Evolutionary conservation across 2,329 filamentous ascomycete genomes (phyloP).

Genomic region (Tolypocladium amazonense): DNA sequence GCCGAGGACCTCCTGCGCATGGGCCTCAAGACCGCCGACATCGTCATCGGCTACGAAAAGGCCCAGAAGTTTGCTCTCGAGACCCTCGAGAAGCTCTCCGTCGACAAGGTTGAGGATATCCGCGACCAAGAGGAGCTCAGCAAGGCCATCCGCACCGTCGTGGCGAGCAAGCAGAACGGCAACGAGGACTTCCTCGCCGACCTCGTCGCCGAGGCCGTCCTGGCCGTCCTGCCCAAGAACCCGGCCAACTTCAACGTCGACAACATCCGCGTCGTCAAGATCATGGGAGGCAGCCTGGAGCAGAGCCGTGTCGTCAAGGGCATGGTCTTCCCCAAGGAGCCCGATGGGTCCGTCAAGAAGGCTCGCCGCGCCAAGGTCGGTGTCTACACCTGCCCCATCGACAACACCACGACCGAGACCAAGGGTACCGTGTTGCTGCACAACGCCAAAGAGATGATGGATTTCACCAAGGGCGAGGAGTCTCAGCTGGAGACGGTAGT

Average conservation of each 20-base stretch:
- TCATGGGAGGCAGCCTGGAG: constrained; percentile 93
- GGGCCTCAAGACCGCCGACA: constrained; percentile 97
- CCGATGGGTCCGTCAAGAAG: constrained; percentile 88
- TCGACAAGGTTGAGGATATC: constrained; percentile 84
- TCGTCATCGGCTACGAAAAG: constrained; percentile 91
- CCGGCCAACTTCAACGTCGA: constrained; percentile 95
- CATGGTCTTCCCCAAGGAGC: constrained; percentile 96
- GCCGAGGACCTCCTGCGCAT: constrained; percentile 93
- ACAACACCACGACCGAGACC: constrained; percentile 93
- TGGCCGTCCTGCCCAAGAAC: constrained; percentile 92
- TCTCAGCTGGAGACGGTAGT: constrained; percentile 78
- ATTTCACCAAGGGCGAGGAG: constrained; percentile 97
- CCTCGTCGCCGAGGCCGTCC: constrained; percentile 74
- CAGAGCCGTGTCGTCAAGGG: constrained; percentile 93
- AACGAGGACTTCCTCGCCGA: constrained; percentile 80
- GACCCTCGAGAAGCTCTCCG: constrained; percentile 73
- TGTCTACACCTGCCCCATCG: constrained; percentile 92
- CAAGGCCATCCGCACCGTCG: constrained; percentile 91
- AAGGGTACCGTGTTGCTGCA: constrained; percentile 96
- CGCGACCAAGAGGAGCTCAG: constrained; percentile 71
- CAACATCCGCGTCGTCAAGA: constrained; percentile 98
- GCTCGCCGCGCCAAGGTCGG: constrained; percentile 88
- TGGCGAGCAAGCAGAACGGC: constrained; percentile 93
- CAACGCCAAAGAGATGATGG: constrained; percentile 97
- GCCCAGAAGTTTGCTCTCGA: constrained; percentile 83